phyloP scores from a whole-genome alignment of 2,329 filamentous ascomycete species.

The Trichoderma brevicompactum region DNA sequence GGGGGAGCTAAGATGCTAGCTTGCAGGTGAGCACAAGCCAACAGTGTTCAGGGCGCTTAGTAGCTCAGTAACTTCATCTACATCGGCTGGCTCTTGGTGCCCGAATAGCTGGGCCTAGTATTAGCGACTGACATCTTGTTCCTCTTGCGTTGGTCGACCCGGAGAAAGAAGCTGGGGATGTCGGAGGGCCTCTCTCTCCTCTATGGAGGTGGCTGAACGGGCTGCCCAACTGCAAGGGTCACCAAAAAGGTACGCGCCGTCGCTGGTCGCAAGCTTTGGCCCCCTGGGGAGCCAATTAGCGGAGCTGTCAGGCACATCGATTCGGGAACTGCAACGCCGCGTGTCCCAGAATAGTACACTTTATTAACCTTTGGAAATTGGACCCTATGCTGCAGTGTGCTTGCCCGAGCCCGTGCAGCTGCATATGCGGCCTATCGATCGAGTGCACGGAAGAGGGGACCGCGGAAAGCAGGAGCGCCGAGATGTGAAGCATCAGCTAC shows the following conservation, averaged over 20 bases:
- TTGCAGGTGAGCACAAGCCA: conserved; percentile 21
- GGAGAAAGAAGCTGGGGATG: neutral
- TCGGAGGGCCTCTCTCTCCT: neutral
- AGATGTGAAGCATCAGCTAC: neutral
- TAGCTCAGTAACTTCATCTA: conserved; percentile 15
- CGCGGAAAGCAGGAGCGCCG: conserved; percentile 17
- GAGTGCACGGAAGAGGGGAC: conserved; percentile 9
- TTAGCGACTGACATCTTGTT: neutral
- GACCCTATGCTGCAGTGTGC: conserved; percentile 1
- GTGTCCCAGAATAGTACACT: conserved; percentile 26
- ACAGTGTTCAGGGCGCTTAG: conserved; percentile 28
- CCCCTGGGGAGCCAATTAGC: conserved; percentile 23
- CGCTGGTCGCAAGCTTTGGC: conserved; percentile 6
- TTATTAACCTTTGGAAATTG: conserved; percentile 3
- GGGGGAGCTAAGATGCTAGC: conserved; percentile 22
- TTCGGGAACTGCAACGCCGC: conserved; percentile 26
- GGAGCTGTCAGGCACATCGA: conserved; percentile 14
- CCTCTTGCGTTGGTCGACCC: neutral
- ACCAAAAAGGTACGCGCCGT: conserved; percentile 30
- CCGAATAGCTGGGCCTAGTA: conserved; percentile 20
- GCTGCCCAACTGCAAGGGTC: conserved; percentile 11
- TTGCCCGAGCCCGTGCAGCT: neutral
- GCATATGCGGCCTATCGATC: conserved; percentile 23
- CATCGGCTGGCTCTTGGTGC: conserved; percentile 9
- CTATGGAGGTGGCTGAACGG: conserved; percentile 24